Conservation (phyloP, 306 rosid species). For the Senna siamea region DNA sequence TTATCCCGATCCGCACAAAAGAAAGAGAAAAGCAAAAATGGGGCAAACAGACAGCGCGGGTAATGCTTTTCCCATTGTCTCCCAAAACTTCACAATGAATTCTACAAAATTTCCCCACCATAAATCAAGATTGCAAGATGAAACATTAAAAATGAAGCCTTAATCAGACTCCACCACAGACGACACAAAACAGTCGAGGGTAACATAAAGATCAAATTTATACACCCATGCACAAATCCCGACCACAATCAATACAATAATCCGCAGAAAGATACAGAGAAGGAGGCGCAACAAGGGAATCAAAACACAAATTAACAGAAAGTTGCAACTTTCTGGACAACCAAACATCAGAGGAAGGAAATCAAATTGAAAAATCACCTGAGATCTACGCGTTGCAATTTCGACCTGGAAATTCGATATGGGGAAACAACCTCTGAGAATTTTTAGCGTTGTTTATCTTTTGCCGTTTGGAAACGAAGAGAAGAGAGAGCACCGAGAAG, state of each 20-base stretch:
- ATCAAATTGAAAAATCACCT: not conserved
- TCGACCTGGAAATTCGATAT: not conserved
- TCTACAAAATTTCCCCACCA: not conserved
- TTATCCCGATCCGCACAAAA: not conserved
- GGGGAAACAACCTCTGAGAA: not conserved
- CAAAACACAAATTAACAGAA: not conserved
- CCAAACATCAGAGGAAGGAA: too few relatives aligned
- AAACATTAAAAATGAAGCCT: not conserved
- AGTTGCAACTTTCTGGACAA: too few relatives aligned
- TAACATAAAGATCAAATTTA: not conserved
- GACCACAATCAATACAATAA: not conserved
- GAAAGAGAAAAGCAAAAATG: not conserved
- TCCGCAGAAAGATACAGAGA: not conserved
- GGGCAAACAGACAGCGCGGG: not conserved
- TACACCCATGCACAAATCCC: not conserved
- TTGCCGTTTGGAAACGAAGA: not conserved
- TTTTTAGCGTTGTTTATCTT: not conserved
- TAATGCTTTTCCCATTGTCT: not conserved
- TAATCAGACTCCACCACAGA: not conserved
- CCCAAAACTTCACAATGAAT: not conserved
- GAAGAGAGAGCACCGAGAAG: not conserved
- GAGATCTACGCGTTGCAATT: not conserved
- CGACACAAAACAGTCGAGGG: not conserved
- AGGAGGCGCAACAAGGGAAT: not conserved
- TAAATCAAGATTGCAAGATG: not conserved